Percentiles rank a stretch among this genome's conserved stretches.
phyloP scores from a whole-genome alignment of 768 basidiomycete species.

The Lentinus brumalis region DNA sequence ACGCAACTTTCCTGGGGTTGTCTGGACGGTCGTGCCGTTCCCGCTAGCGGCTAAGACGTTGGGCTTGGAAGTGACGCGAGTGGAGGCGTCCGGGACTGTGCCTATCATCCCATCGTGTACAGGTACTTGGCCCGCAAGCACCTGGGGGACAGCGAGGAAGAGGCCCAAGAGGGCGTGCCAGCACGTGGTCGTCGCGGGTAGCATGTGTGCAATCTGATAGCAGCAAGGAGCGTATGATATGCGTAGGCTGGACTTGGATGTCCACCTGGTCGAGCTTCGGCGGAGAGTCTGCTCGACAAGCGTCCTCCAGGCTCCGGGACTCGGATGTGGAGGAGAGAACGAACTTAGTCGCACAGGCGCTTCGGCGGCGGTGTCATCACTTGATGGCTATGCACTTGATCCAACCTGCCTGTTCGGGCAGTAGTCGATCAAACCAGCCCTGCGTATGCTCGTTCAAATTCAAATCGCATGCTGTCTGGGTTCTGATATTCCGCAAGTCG shows the following conservation, averaged over 20 bases:
- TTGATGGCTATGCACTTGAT: conserved; percentile 3
- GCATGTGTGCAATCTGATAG: conserved; percentile 17
- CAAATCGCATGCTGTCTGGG: not conserved
- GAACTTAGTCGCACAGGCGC: conserved; percentile 2
- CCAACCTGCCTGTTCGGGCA: not conserved
- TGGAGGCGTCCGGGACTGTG: conserved; percentile 37
- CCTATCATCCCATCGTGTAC: conserved; percentile 52
- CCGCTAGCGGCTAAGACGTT: conserved; percentile 14
- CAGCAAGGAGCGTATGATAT: not conserved
- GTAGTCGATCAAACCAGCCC: not conserved
- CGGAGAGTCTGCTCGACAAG: not conserved
- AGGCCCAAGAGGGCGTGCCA: conserved; percentile 14
- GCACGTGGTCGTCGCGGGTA: conserved; percentile 5
- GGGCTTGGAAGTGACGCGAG: conserved; percentile 4
- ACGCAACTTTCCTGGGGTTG: conserved; percentile 51
- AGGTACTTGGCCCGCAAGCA: conserved; percentile 47
- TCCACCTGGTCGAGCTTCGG: no score
- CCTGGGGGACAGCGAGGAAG: conserved; percentile 18
- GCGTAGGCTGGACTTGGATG: not conserved
- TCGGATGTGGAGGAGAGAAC: not conserved
- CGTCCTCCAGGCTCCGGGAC: not conserved
- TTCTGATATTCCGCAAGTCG: not conserved
- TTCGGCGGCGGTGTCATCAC: not conserved
- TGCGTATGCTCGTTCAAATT: not conserved
- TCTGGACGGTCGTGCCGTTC: conserved; percentile 1